Base-by-base conservation (phyloP, 345 rosid species). In the Arabidopsis suecica region DNA sequence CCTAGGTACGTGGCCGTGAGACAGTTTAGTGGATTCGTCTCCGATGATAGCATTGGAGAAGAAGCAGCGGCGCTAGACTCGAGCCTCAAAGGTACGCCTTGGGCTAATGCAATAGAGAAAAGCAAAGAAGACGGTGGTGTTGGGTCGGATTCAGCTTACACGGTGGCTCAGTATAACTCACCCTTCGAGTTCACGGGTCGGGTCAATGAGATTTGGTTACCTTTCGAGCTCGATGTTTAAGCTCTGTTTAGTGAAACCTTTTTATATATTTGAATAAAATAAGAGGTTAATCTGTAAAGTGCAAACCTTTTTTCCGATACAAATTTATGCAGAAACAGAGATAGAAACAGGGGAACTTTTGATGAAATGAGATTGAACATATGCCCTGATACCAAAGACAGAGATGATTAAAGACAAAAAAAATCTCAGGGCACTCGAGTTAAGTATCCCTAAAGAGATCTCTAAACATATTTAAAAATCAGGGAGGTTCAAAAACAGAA, bases 141-240 rank as follows among this genome's bases (percentile, higher is more conserved):
- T 8, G 74, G 68, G 37, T 5, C 78, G 0, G 55, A 79, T 68
- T 78, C 90, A 0, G 83, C 71, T 14, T 93, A 93, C 68, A 87
- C 72, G 0, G 96, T 93, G 10, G 93, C 96, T 0, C 97, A 91
- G 82, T 93, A 91, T 57, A 93, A 93, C 71, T 91, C 98, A 12
- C 98, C 98, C 1, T 91, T 93, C 42, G 93, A 93, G 59, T 89
- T 74, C 71, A 34, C 79, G 1, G 61, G 83, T 56, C 83, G 97
- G 42, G 91, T 93, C 47, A 91, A 93, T 75, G 97, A 93, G 86
- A 89, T 93, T 41, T 89, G 93, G 94, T 54, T 91, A 69, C 41
- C 68, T 61, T 82, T 89, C 71, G 77, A 87, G 37, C 45, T 83
- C 55, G 87, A 83, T 20, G 81, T 28, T 37, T 74, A 61, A 54